Base-by-base conservation (phyloP, 2,329 filamentous ascomycete species). In the Lecanicillium sp. region DNA sequence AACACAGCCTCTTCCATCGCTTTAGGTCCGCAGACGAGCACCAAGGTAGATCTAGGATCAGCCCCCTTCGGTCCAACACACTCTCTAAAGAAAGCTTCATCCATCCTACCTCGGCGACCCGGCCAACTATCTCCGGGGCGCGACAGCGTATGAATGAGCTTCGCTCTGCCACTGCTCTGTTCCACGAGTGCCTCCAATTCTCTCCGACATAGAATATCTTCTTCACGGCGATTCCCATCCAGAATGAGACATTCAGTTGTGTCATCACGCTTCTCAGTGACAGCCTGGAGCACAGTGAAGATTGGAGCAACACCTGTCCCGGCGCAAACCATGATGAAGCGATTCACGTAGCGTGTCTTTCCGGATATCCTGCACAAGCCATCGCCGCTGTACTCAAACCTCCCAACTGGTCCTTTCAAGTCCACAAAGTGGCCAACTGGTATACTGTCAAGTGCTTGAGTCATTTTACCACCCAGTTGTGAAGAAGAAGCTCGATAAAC, bases 221-320 rank as follows among this genome's bases (percentile, higher is more conserved):
- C 82, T 45, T 87, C 78, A 5, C 73, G 60, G 12, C 87, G 72
- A 58, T 96, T 96, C 0, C 89, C 88, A 58, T 95, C 76, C 0
- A 96, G 69, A 0, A 96, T 74, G 2, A 85, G 67, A 59, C 88
- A 95, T 2, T 63, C 68, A 0, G 87, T 93, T 8, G 64, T 55
- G 58, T 91, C 87, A 0, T 71, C 62, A 1, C 62, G 56, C 52
- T 91, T 79, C 38, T 76, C 72, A 63, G 90, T 76, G 0, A 94
- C 78, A 0, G 87, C 84, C 6, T 87, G 74, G 44, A 94, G 70
- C 3, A 95, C 86, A 60, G 93, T 87, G 62, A 84, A 93, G 54
- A 95, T 87, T 0, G 90, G 90, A n/a, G 90, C 95, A 58, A 96
- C 86, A 1, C 90, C 90, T 14, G 81, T 87, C 5, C 90, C 90